Evolutionary conservation across 495 filamentous ascomycete genomes (phyloP).

Genomic region (Penicillium coffeae): DNA sequence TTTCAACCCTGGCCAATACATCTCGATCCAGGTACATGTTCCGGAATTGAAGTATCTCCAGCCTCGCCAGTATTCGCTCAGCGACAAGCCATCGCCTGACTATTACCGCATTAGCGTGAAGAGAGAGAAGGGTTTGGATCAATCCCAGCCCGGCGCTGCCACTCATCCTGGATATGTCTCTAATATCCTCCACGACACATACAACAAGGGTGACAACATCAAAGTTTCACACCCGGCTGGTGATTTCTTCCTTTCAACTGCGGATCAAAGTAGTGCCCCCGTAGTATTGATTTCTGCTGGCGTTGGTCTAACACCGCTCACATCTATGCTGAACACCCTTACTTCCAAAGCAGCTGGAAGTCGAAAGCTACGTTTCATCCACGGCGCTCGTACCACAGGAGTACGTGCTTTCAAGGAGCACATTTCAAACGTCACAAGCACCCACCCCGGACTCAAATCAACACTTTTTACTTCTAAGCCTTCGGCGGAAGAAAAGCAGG

Average conservation of each 20-base stretch:
- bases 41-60: constrained; percentile 57
- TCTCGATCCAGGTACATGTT: constrained; percentile 56
- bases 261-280: constrained; percentile 22
- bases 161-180: constrained; percentile 62
- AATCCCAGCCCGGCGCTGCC: constrained; percentile 36
- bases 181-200: constrained; percentile 62
- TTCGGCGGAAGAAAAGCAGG: constrained; percentile 43
- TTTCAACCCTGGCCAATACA: constrained; percentile 67
- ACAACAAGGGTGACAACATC: constrained; percentile 55
- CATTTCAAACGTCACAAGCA: constrained; percentile 39
- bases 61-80: constrained; percentile 70
- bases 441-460: constrained; percentile 34
- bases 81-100: constrained; percentile 52
- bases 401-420: constrained; percentile 45
- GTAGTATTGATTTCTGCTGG: constrained; percentile 70
- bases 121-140: constrained; percentile 52
- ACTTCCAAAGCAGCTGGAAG: constrained; percentile 27
- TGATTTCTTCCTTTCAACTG: constrained; percentile 60
- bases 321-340: constrained; percentile 62
- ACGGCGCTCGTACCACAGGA: constrained; percentile 50
- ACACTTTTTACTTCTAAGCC: constrained; percentile 39
- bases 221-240: constrained; percentile 65
- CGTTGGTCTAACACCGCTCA: constrained; percentile 64
- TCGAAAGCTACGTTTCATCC: constrained; percentile 58
- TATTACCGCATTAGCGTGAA: constrained; percentile 72